Conservation (phyloP, 78 protist genomes). For the Goniomonas avonlea region DNA sequence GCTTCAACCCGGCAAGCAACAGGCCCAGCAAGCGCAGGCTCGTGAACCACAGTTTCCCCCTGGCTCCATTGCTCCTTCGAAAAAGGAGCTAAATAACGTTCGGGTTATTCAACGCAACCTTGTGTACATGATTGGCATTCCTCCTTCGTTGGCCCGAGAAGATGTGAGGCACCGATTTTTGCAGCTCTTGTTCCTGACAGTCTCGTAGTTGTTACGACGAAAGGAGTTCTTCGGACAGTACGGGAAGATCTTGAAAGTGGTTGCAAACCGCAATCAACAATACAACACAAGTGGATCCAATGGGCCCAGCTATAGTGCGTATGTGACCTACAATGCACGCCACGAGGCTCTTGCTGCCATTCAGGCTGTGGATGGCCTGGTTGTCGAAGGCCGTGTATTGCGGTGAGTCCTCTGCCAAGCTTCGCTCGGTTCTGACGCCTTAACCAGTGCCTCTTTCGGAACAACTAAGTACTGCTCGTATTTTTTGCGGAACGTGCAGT, state of each 20-base stretch:
- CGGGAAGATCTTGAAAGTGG: constrained; percentile 79
- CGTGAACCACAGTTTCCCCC: too few relatives aligned
- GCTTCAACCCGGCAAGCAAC: neutral
- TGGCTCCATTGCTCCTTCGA: too few relatives aligned
- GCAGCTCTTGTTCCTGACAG: neutral
- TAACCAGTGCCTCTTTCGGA: constrained; percentile 76
- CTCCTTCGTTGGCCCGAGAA: constrained; percentile 68
- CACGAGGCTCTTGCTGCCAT: constrained; percentile 71
- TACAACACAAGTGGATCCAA: constrained; percentile 37
- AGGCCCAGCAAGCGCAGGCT: neutral
- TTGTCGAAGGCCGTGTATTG: constrained; percentile 60
- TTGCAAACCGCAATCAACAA: constrained; percentile 52
- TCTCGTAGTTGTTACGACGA: constrained; percentile 24
- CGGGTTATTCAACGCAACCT: constrained; percentile 82
- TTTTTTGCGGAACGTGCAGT: constrained; percentile 58
- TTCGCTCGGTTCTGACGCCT: too few relatives aligned
- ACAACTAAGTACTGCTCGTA: constrained; percentile 86
- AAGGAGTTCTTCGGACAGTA: constrained; percentile 81
- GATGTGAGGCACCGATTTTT: constrained; percentile 42
- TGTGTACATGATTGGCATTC: constrained; percentile 83
- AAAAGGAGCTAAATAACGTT: constrained; percentile 51
- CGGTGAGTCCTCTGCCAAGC: constrained; percentile 30
- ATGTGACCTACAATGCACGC: constrained; percentile 59
- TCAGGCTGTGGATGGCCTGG: constrained; percentile 51
- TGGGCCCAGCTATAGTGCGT: constrained; percentile 62